phyloP scores from a whole-genome alignment of 2,329 filamentous ascomycete species.

The Biscogniauxia sp. region DNA sequence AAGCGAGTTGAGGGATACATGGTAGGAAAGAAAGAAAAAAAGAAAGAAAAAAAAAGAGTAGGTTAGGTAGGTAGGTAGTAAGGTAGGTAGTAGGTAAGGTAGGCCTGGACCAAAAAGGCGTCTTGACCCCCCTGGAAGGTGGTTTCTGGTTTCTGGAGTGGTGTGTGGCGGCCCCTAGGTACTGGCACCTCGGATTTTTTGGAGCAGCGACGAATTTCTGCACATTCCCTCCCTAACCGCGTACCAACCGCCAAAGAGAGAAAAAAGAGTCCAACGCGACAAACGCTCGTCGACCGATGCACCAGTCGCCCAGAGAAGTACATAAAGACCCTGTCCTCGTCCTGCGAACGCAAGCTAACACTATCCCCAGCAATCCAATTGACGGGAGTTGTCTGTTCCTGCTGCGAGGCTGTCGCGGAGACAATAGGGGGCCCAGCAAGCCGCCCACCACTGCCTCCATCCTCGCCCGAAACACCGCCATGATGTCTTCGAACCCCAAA shows the following conservation, averaged over 20 bases:
- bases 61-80: not conserved
- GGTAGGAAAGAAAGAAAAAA: not conserved
- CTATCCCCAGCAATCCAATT: slow-evolving; percentile 13
- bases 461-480: slow-evolving; percentile 20
- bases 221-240: slow-evolving; percentile 18
- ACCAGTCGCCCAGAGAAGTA: slow-evolving; percentile 13
- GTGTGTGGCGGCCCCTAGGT: not conserved
- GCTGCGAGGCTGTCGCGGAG: slow-evolving; percentile 22
- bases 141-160: not conserved
- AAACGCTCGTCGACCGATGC: slow-evolving; percentile 13
- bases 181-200: not conserved
- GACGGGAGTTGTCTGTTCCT: slow-evolving; percentile 12
- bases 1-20: not conserved
- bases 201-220: slow-evolving; percentile 1
- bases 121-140: not conserved
- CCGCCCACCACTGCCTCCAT: not conserved
- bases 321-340: slow-evolving; percentile 1
- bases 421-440: slow-evolving; percentile 28
- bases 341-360: slow-evolving; percentile 18
- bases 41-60: not conserved
- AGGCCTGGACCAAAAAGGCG: not conserved
- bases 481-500: slow-evolving; percentile 28
- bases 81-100: not conserved
- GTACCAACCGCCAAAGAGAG: slow-evolving; percentile 3
- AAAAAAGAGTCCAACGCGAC: slow-evolving; percentile 6